Base-by-base conservation (phyloP, 345 rosid species). In the Salix koriyanagi region DNA sequence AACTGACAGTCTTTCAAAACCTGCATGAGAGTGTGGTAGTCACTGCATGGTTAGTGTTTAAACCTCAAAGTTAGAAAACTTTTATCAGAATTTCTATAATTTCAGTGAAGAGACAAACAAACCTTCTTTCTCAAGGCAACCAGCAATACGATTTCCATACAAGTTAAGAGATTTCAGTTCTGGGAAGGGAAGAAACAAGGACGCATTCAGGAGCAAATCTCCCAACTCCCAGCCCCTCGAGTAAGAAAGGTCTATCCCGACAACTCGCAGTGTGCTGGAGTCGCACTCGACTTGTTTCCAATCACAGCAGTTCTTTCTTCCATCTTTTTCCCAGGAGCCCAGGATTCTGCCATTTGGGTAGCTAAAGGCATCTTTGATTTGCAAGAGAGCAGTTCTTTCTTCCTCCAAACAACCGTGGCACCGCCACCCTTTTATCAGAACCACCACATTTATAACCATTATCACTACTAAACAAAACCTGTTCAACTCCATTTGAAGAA, bases 161-260 rank as follows among this genome's bases (percentile, higher is more conserved):
- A 46, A 46, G 50, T 46, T 0, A 46, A 46, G 50, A 46, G 18
- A 12, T 6, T 46, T 46, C 50, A 46, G 50, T 14, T 46, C 50
- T 14, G 15, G 50, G 50, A 46, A 46, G 4, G 50, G 18, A 46
- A 46, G 50, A 46, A 46, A 46, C 50, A 46, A 46, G 14, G 50
- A 12, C 16, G 50, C 50, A 3, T 46, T 46, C 16, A 46, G 16
- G 18, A 3, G 16, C 18, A 4, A 13, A 11, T 46, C 50, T 41
- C 44, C 44, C 44, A 15, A 0, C 44, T 41, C 16, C 61, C 61
- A 21, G 0, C 10, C 1, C 1, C 13, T 54, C 8, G 4, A n/a
- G 13, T 0, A 1, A 23, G 1, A 54, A 54, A 54, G 61, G 23
- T 1, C 1, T 9, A 56, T 8, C n/a, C 0, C 0, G 26, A 21